phyloP scores from a whole-genome alignment of 2,329 filamentous ascomycete species.

The Ophiostoma piceae region DNA sequence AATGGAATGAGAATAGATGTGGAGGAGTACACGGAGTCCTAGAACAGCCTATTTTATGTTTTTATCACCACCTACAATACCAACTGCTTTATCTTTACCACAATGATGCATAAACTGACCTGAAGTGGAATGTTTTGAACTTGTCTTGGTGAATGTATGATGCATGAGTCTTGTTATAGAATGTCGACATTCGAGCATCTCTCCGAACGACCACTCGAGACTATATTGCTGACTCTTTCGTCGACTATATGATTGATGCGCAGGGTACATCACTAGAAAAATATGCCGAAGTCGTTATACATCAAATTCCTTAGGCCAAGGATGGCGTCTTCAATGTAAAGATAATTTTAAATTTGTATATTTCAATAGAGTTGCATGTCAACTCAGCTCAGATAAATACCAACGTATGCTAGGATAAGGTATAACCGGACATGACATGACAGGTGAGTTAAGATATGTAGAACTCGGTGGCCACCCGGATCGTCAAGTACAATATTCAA shows the following conservation, averaged over 20 bases:
- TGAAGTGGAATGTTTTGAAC: not conserved
- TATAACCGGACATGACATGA: not conserved
- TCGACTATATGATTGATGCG: not conserved
- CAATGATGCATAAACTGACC: too few relatives aligned
- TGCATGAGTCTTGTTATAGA: not conserved
- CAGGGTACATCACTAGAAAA: too few relatives aligned
- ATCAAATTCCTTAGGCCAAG: too few relatives aligned
- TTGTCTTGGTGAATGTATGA: not conserved
- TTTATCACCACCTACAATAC: constrained; percentile 11
- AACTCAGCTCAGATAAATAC: not conserved
- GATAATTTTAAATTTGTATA: not conserved
- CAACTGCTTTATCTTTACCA: not conserved
- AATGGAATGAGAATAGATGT: constrained; percentile 7
- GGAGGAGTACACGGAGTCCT: constrained; percentile 1
- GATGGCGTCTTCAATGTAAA: not conserved
- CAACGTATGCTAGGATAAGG: not conserved
- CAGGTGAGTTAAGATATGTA: not conserved
- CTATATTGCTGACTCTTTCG: not conserved
- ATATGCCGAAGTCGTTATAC: too few relatives aligned
- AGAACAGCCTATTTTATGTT: constrained; percentile 11
- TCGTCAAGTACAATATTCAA: not conserved
- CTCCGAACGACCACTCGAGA: not conserved
- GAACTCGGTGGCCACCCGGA: not conserved
- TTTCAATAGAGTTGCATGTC: not conserved
- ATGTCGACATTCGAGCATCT: not conserved